Evolutionary conservation across 2,329 filamentous ascomycete genomes (phyloP), one percentile per base, ranked within the genome.

Genomic region (Ophiostoma sp.): DNA sequence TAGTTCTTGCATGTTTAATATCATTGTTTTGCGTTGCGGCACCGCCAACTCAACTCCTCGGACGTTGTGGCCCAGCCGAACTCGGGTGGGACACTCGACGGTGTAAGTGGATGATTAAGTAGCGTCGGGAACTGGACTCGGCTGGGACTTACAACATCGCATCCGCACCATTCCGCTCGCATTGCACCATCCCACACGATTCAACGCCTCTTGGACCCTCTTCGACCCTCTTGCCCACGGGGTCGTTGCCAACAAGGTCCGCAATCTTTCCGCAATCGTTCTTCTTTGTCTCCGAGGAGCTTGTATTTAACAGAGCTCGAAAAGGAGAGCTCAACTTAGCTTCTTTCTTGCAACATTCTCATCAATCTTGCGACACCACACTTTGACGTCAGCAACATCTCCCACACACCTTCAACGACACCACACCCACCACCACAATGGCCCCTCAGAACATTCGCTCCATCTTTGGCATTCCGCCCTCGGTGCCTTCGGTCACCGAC

Each of bases 361-460:
- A 3, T 57, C 22, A 5, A 4, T 17, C 22, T 48, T 48, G 42
- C 15, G 39, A 39, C 36, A 39, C 9, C 36, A 39, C 36, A 39
- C 39, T 15, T 45, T 45, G n/a, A n/a, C n/a, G n/a, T n/a, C 33
- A 12, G 3, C 39, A 12, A 45, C 12, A 45, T 15, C 42, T 48
- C 19, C 42, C 15, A 48, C 42, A 17, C 42, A n/a, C 36, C 0
- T 6, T 33, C 25, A 19, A 36, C 7, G 42, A 28, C 64, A 28
- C 15, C 63, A 42, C 11, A 8, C 19, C 64, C 25, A 50, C 70
- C 45, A 22, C 33, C 17, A 48, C 17, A 39, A 66, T 69, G 57
- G n/a, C 61, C n/a, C 52, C 50, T 3, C 74, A 73, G 33, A 73
- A 69, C n/a, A 69, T 73, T 31, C 74, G 74, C 33, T 57, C 61